Percentiles rank a stretch among this genome's conserved stretches.
phyloP scores from a whole-genome alignment of 768 basidiomycete species.

The Floccularia luteovirens region DNA sequence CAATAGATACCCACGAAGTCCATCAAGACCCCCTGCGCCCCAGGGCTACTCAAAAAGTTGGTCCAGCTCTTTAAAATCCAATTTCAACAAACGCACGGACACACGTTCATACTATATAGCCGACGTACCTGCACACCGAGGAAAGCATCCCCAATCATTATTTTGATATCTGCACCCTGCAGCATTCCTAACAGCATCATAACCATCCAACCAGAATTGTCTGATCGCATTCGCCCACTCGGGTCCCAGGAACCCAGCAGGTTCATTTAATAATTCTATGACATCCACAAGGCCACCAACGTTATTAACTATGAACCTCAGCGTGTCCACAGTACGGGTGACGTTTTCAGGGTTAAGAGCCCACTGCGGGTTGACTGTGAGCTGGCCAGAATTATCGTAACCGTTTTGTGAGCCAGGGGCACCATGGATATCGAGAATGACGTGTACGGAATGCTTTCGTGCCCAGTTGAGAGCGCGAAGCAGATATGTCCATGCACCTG shows the following conservation, averaged over 20 bases:
- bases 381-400: slow-evolving; percentile 72
- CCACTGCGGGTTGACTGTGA: slow-evolving; percentile 49
- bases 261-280: slow-evolving; percentile 66
- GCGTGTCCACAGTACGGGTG: slow-evolving; percentile 47
- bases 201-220: slow-evolving; percentile 55
- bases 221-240: slow-evolving; percentile 35
- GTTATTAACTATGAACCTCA: slow-evolving; percentile 44
- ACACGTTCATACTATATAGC: slow-evolving; percentile 1
- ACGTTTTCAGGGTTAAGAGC: slow-evolving; percentile 41
- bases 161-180: slow-evolving; percentile 38
- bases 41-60: slow-evolving; percentile 46
- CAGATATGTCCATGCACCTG: slow-evolving; percentile 67
- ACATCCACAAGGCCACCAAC: slow-evolving; percentile 52
- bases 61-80: slow-evolving; percentile 47
- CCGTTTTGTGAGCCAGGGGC: slow-evolving; percentile 62
- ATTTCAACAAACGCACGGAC: slow-evolving; percentile 3
- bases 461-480: slow-evolving; percentile 61
- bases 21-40: slow-evolving; percentile 54
- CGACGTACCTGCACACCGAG: slow-evolving; percentile 41
- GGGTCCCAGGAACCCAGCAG: slow-evolving; percentile 42
- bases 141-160: slow-evolving; percentile 74
- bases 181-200: slow-evolving; percentile 44
- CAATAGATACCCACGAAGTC: slow-evolving; percentile 40
- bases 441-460: slow-evolving; percentile 47
- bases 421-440: slow-evolving; percentile 74